These are phyloP conservation scores for Posidonia australis DNA, from an alignment of 106 monocot genomes.

Conservation along the genomic window DNA sequence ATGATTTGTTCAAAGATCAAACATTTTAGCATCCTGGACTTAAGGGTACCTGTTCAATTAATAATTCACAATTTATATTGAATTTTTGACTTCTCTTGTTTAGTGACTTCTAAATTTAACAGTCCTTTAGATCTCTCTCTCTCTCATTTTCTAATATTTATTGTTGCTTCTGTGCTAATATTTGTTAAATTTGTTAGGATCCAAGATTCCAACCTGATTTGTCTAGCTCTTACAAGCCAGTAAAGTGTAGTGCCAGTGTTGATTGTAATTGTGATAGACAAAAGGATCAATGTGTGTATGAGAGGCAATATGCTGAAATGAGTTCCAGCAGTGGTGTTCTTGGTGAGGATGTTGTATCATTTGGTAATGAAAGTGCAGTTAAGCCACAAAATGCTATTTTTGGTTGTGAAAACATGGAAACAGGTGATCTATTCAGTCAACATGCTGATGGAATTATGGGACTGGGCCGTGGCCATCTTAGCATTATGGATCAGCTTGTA, in stretches of 20 bases:
- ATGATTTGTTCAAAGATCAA: no score
- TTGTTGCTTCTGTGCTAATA: neutral
- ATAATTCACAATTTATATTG: neutral
- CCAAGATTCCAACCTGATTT: slow-evolving; percentile 73
- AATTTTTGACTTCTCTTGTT: neutral
- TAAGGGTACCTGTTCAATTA: neutral
- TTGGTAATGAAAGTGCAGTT: slow-evolving; percentile 76
- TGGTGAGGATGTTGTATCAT: slow-evolving; percentile 74
- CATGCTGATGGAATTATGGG: slow-evolving; percentile 99
- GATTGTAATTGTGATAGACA: slow-evolving; percentile 68
- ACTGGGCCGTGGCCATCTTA: slow-evolving; percentile 83
- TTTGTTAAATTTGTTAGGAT: slow-evolving; percentile 34
- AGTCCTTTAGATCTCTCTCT: neutral
- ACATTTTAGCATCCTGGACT: neutral
- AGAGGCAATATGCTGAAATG: slow-evolving; percentile 96
- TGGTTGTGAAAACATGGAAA: slow-evolving; percentile 95
- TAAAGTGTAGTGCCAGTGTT: slow-evolving; percentile 47
- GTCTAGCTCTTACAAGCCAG: slow-evolving; percentile 62
- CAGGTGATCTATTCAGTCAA: slow-evolving; percentile 92
- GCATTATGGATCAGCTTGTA: slow-evolving; percentile 96
- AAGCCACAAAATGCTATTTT: slow-evolving; percentile 74
- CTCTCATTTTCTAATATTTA: neutral
- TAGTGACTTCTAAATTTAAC: neutral
- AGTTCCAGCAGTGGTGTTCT: slow-evolving; percentile 96
- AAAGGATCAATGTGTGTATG: slow-evolving; percentile 72